Evolutionary conservation across 2,329 filamentous ascomycete species (phyloP), one percentile per base, ranked within the genome.

Genomic region (Zalaria sp.): DNA sequence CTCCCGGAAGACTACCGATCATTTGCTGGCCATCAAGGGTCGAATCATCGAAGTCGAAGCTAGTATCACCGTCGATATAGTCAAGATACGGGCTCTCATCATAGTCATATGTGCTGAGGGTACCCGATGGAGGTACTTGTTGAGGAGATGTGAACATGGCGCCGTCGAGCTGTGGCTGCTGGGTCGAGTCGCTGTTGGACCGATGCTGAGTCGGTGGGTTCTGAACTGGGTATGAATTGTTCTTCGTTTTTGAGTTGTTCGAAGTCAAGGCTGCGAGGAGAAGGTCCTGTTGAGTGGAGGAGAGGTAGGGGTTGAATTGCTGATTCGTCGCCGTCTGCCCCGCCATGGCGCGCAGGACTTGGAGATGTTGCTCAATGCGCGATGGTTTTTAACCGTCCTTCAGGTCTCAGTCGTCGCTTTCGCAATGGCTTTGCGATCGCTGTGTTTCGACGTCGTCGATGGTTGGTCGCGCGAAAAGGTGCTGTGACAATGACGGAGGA

Each of bases 1-100:
- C 64, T 42, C 71, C 78, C 1, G 82, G 81, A 25, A 89, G 63
- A 44, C 84, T 81, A 27, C 82, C 85, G 54, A 89, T 88, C 74
- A 91, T 77, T 47, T 76, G 72, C 43, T 73, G 69, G 32, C 57
- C 61, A 41, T 78, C 57, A 10, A 61, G 71, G 11, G 67, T 69
- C 42, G 68, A 68, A 45, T 75, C 61, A 44, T 86, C 79, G 49
- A 88, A 88, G 51, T 87, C 83, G 57, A 86, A 88, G 56, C 71
- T 79, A 31, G 73, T 74, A 54, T 88, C 83, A 45, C 69, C 69
- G 45, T 88, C 84, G 44, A 86, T 78, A 37, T 87, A 91, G 56
- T 94, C 86, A 44, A 93, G 70, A 55, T 80, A 88, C 0, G 88
- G 86, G 48, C 82, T 91, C 35, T 57, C 55, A 40, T 52, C 47